These are phyloP conservation scores for Metschnikowia henanensis DNA, from an alignment of 805 yeast genomes.

Conservation along the genomic window DNA sequence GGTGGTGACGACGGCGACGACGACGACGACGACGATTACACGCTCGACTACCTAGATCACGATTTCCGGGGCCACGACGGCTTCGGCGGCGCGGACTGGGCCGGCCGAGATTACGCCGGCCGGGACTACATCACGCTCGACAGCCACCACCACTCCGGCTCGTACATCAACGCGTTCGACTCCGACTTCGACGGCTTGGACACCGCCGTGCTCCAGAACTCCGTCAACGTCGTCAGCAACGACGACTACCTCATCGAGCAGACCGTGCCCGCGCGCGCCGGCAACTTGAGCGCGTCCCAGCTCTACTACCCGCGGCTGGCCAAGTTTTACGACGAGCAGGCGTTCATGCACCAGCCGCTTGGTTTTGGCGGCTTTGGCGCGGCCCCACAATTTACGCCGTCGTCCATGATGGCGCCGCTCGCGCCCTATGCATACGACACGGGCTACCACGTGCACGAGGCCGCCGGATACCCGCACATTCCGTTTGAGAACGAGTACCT, in stretches of 20 bases:
- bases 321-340: constrained; percentile 13
- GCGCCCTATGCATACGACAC: constrained; percentile 10
- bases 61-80: constrained; percentile 20
- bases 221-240: constrained; percentile 35
- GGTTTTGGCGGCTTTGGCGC: constrained; percentile 9
- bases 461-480: constrained; percentile 6
- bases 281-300: constrained; percentile 23
- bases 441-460: constrained; percentile 6
- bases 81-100: constrained; percentile 6
- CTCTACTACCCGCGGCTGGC: constrained; percentile 22
- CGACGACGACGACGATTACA: constrained; percentile 64
- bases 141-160: constrained; percentile 18
- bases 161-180: constrained; percentile 19
- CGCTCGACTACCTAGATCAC: constrained; percentile 63
- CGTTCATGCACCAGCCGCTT: constrained; percentile 7
- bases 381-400: constrained; percentile 7
- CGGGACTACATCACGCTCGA: constrained; percentile 29
- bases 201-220: constrained; percentile 20
- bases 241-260: constrained; percentile 54
- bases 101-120: constrained; percentile 12
- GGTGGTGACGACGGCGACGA: constrained; percentile 54
- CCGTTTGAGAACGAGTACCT: constrained; percentile 13
- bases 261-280: constrained; percentile 41
- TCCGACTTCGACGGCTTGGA: constrained; percentile 22
- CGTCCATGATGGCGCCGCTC: constrained; percentile 10